Percentiles rank a stretch among this genome's conserved stretches.
Conservation (phyloP, 2,329 filamentous ascomycete genomes). For the Aspergillus carbonarius region DNA sequence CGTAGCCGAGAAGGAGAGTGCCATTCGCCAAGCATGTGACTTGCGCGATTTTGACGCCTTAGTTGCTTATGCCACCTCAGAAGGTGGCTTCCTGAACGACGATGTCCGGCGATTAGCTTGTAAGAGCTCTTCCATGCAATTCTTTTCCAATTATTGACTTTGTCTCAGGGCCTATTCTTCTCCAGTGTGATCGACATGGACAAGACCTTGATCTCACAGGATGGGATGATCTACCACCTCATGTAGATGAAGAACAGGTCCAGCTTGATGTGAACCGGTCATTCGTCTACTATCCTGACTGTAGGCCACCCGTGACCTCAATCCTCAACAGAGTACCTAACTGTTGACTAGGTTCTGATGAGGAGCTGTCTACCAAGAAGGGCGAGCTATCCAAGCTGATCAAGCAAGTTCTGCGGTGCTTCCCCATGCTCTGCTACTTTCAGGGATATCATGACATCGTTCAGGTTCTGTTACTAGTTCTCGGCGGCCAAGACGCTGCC, state of each 20-base stretch:
- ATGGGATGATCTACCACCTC: slow-evolving; percentile 68
- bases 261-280: slow-evolving; percentile 88
- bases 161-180: slow-evolving; percentile 49
- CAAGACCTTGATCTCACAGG: slow-evolving; percentile 22
- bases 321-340: not conserved
- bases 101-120: slow-evolving; percentile 71
- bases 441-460: slow-evolving; percentile 99
- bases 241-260: slow-evolving; percentile 88
- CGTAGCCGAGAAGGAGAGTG: slow-evolving; percentile 42
- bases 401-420: slow-evolving; percentile 71
- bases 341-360: slow-evolving; percentile 59
- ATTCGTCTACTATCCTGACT: slow-evolving; percentile 93
- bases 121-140: slow-evolving; percentile 50
- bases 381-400: slow-evolving; percentile 77
- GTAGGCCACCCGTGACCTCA: slow-evolving; percentile 49
- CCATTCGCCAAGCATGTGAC: slow-evolving; percentile 61
- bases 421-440: slow-evolving; percentile 90
- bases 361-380: slow-evolving; percentile 70
- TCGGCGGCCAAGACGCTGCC: slow-evolving; percentile 63
- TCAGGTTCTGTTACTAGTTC: slow-evolving; percentile 87
- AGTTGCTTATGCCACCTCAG: slow-evolving; percentile 58
- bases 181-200: slow-evolving; percentile 38
- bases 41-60: slow-evolving; percentile 58
- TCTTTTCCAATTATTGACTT: slow-evolving; percentile 15
- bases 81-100: slow-evolving; percentile 68